A percentile compares a stretch with the other conserved stretches of the same genome.
phyloP scores from a whole-genome alignment of 805 yeast genomes.

The Saccharomycopsis guyanensis region DNA sequence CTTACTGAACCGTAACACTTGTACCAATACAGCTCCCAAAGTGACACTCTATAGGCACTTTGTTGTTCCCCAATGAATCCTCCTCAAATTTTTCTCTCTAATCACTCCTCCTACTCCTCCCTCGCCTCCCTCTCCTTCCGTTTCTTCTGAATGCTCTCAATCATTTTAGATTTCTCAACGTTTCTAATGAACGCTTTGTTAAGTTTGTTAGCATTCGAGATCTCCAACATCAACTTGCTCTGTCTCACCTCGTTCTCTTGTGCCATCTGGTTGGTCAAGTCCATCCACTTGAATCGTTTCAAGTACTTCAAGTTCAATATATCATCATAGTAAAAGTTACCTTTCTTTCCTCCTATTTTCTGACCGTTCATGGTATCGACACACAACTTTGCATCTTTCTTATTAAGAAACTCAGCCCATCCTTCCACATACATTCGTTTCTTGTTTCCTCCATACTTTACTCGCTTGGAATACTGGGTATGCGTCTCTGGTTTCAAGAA shows the following conservation, averaged over 20 bases:
- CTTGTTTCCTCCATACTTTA: slow-evolving; percentile 86
- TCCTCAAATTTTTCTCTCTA: too few species aligned
- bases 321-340: slow-evolving; percentile 88
- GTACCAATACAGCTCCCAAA: too few species aligned
- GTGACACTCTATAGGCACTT: too few species aligned
- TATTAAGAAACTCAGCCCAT: slow-evolving; percentile 87
- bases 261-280: slow-evolving; percentile 87
- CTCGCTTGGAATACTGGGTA: slow-evolving; percentile 53
- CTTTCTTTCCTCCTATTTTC: slow-evolving; percentile 85
- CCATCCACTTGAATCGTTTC: slow-evolving; percentile 91
- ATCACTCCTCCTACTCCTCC: too few species aligned
- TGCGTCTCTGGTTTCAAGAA: slow-evolving; percentile 83
- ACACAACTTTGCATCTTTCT: slow-evolving; percentile 82
- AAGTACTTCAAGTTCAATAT: slow-evolving; percentile 84
- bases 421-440: slow-evolving; percentile 87
- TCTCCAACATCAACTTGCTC: slow-evolving; percentile 78
- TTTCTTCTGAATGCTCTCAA: neutral
- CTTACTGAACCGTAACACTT: too few species aligned
- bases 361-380: slow-evolving; percentile 84
- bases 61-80: too few species aligned
- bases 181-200: slow-evolving; percentile 68
- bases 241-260: slow-evolving; percentile 84
- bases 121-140: neutral
- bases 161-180: neutral
- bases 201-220: slow-evolving; percentile 80